Percentiles rank a stretch among this genome's conserved stretches.
These are phyloP conservation scores for Cryphonectria naterciae DNA, from an alignment of 2,329 filamentous ascomycete species.

Conservation along the genomic window DNA sequence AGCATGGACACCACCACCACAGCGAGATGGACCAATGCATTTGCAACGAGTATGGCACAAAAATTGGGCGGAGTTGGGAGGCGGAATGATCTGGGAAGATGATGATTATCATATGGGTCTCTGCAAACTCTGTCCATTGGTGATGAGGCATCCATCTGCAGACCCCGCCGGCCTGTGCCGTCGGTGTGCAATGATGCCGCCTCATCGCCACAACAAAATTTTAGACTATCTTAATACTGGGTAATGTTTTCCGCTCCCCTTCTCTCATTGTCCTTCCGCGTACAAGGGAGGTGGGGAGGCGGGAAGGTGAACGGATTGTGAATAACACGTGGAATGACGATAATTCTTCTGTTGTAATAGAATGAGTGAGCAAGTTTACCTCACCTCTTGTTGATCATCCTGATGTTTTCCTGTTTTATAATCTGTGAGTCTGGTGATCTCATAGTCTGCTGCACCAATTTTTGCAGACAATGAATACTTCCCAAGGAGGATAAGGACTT, in stretches of 20 bases:
- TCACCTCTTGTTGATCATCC: neutral
- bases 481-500: too few relatives aligned
- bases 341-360: constrained; percentile 7
- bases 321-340: neutral
- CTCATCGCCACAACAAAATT: neutral
- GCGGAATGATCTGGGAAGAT: neutral
- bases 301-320: neutral
- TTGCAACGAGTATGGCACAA: neutral
- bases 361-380: neutral
- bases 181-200: neutral
- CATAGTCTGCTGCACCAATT: neutral
- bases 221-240: neutral
- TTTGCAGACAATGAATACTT: neutral
- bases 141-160: neutral
- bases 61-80: neutral
- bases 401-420: neutral
- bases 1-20: neutral
- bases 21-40: neutral
- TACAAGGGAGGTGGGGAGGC: neutral
- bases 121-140: neutral
- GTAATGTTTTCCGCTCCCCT: neutral
- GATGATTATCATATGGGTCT: constrained; percentile 1
- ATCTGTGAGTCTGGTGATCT: neutral
- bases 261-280: neutral
- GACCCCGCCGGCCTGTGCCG: neutral